These are phyloP conservation scores for Piedraia hortae DNA, from an alignment of 2,329 filamentous ascomycete species.

Conservation along the genomic window DNA sequence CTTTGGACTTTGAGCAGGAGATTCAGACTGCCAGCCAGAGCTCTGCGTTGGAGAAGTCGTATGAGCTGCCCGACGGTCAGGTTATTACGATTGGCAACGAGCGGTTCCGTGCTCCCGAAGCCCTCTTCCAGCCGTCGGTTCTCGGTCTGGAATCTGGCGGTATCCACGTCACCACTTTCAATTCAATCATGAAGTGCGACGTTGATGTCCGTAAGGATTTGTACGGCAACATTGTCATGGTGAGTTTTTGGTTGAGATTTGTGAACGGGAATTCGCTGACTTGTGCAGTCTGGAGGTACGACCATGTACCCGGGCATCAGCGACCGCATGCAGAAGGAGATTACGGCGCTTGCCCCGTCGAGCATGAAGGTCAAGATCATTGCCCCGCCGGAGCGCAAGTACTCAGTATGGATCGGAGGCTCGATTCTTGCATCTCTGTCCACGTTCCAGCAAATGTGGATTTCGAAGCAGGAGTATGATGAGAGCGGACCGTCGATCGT, in stretches of 20 bases:
- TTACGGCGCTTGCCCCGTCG: conserved; percentile 92
- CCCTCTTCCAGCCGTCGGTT: conserved; percentile 96
- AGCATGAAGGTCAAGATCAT: conserved; percentile 99
- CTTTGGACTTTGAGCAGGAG: conserved; percentile 99
- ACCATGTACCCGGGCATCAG: conserved; percentile 99
- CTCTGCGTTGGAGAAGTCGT: conserved; percentile 97
- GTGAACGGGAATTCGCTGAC: conserved; percentile 1
- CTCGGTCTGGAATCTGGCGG: conserved; percentile 94
- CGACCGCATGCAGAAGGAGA: conserved; percentile 99
- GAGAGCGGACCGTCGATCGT: conserved; percentile 98
- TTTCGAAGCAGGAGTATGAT: conserved; percentile 99
- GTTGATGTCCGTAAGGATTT: conserved; percentile 99
- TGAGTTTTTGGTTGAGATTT: conserved; percentile 22
- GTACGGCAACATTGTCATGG: conserved; percentile 99
- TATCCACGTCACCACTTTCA: conserved; percentile 99
- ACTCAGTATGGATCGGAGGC: conserved; percentile 99
- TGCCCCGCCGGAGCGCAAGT: conserved; percentile 98
- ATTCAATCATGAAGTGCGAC: conserved; percentile 99
- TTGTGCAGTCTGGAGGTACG: conserved; percentile 78
- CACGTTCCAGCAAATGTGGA: conserved; percentile 99
- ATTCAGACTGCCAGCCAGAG: conserved; percentile 98
- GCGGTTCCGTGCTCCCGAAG: conserved; percentile 98
- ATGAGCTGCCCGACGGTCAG: conserved; percentile 97
- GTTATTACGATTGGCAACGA: conserved; percentile 99
- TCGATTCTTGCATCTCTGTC: conserved; percentile 98